phyloP scores from a whole-genome alignment of 306 rosid genomes.

The Calophaca sinica region DNA sequence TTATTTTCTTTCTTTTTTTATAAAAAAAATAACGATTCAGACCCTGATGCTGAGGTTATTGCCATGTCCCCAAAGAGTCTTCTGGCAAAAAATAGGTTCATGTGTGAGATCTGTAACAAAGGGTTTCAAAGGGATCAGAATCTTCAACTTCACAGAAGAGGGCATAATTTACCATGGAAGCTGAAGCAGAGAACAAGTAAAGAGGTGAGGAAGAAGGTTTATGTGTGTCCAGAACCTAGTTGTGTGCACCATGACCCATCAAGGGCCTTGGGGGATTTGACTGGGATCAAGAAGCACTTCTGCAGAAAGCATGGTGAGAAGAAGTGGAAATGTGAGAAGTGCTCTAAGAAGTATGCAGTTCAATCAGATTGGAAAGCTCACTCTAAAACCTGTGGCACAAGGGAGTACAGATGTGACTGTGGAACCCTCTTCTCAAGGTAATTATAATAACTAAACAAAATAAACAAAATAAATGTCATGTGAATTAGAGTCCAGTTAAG shows the following conservation, averaged over 20 bases:
- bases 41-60: slow-evolving; percentile 95
- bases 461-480: slow-evolving; percentile 12
- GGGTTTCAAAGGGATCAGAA: slow-evolving; percentile 98
- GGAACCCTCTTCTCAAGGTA: slow-evolving; percentile 99
- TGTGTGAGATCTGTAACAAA: slow-evolving; percentile 93
- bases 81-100: slow-evolving; percentile 82
- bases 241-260: slow-evolving; percentile 96
- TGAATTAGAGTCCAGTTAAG: slow-evolving; percentile 8
- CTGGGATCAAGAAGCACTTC: slow-evolving; percentile 97
- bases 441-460: slow-evolving; percentile 2
- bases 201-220: slow-evolving; percentile 88
- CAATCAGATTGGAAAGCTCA: slow-evolving; percentile 99
- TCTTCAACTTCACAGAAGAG: slow-evolving; percentile 96
- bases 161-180: slow-evolving; percentile 97
- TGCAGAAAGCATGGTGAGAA: slow-evolving; percentile 97
- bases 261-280: slow-evolving; percentile 91
- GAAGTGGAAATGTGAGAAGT: slow-evolving; percentile 99
- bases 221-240: slow-evolving; percentile 83
- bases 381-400: slow-evolving; percentile 92
- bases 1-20: neutral
- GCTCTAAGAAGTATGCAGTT: slow-evolving; percentile 92
- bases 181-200: slow-evolving; percentile 84
- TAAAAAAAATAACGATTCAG: slow-evolving; percentile 46
- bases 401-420: slow-evolving; percentile 98
- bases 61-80: slow-evolving; percentile 88